Evolutionary conservation across 2,329 filamentous ascomycete genomes (phyloP).

Genomic region (Colletotrichum costaricense): DNA sequence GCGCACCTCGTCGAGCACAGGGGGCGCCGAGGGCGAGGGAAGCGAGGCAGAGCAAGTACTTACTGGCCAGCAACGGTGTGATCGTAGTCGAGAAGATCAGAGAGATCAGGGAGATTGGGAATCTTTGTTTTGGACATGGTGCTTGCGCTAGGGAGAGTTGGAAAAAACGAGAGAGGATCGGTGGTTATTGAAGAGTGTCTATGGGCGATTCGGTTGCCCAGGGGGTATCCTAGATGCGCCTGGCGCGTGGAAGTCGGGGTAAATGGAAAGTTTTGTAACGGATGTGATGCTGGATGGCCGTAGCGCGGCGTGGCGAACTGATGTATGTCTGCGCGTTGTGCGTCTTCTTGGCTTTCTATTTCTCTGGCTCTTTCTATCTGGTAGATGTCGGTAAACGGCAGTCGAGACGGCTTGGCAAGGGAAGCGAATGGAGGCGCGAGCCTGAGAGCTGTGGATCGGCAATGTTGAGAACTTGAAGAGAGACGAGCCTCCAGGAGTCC

Average conservation of each 20-base stretch:
- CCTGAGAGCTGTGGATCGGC: conserved; percentile 18
- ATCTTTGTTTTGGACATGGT: conserved; percentile 44
- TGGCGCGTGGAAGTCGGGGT: conserved; percentile 4
- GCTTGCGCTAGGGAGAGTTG: not conserved
- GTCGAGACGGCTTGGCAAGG: conserved; percentile 23
- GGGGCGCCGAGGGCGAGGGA: not conserved
- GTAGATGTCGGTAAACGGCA: conserved; percentile 18
- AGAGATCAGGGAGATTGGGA: conserved; percentile 57
- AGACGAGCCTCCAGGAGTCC: not conserved
- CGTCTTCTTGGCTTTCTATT: not conserved
- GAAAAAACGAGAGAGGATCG: not conserved
- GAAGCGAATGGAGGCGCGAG: not conserved
- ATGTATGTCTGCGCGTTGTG: not conserved
- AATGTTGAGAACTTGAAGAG: not conserved
- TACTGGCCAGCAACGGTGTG: conserved; percentile 88
- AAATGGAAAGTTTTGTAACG: not conserved
- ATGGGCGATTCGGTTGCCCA: not conserved
- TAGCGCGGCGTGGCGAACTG: conserved; percentile 4
- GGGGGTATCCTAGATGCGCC: not conserved
- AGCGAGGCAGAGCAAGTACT: conserved; percentile 50
- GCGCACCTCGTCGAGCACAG: not conserved
- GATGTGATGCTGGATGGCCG: not conserved
- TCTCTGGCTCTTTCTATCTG: not conserved
- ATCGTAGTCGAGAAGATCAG: conserved; percentile 75
- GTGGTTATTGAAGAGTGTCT: conserved; percentile 9